Evolutionary conservation across 768 basidiomycete genomes (phyloP).

Genomic region (Tubosaeta sp.): DNA sequence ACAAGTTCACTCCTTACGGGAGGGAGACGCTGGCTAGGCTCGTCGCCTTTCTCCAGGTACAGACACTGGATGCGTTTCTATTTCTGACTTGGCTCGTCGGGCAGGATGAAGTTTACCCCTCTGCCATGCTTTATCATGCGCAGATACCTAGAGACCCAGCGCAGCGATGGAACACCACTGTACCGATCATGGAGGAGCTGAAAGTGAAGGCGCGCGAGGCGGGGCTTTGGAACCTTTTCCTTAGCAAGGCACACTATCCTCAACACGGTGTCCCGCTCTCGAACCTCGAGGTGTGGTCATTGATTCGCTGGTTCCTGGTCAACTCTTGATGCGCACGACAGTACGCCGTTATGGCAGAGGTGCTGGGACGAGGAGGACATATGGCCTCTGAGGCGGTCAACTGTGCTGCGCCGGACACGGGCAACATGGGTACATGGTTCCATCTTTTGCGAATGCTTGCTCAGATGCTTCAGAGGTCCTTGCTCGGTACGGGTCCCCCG

Average conservation of each 20-base stretch:
- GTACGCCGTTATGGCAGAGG: constrained; percentile 98
- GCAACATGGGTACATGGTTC: constrained; percentile 78
- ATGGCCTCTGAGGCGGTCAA: constrained; percentile 86
- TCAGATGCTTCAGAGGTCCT: constrained; percentile 71
- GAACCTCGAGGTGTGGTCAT: constrained; percentile 75
- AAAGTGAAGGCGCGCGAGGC: constrained; percentile 83
- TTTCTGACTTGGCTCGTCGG: background rate
- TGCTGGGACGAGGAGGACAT: constrained; percentile 80
- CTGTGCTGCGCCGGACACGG: constrained; percentile 95
- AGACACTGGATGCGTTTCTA: constrained; percentile 9
- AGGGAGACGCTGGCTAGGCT: constrained; percentile 84
- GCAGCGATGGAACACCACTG: constrained; percentile 79
- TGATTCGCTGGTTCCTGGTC: background rate
- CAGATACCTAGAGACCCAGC: constrained; percentile 75
- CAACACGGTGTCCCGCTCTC: constrained; percentile 83
- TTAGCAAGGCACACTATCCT: constrained; percentile 92
- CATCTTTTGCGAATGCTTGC: background rate
- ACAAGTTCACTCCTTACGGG: constrained; percentile 88
- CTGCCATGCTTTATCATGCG: constrained; percentile 67
- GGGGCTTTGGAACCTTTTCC: constrained; percentile 96
- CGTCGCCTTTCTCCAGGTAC: constrained; percentile 78
- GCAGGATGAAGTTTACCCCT: constrained; percentile 87
- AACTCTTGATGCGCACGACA: constrained; percentile 26
- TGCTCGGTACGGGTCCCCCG: constrained; percentile 87
- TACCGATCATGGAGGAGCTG: constrained; percentile 77